Conservation (phyloP, 164 flowering plant species). For the Tinospora cordifolia region DNA sequence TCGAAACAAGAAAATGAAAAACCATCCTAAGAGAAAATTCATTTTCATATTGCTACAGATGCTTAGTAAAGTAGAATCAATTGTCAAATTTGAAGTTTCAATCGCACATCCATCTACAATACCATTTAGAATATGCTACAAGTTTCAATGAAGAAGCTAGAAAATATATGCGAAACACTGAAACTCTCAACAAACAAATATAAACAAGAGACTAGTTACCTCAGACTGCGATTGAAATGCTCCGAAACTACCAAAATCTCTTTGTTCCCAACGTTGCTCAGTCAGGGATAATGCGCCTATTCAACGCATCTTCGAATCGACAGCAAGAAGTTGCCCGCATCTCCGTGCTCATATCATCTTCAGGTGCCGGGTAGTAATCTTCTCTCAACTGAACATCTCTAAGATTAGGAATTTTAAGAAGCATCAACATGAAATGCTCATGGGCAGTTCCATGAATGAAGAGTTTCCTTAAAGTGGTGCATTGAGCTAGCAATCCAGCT, state of each 20-base stretch:
- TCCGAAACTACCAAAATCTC: neutral
- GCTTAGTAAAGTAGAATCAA: neutral
- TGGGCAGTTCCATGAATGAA: conserved; percentile 88
- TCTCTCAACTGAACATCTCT: conserved; percentile 86
- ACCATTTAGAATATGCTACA: neutral
- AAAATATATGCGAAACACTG: neutral
- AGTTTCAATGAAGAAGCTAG: neutral
- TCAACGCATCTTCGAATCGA: conserved; percentile 75
- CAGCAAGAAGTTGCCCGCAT: conserved; percentile 80
- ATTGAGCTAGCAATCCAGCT: conserved; percentile 57
- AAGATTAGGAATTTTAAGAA: conserved; percentile 46
- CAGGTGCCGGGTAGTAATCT: conserved; percentile 98
- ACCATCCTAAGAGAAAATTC: too few relatives aligned
- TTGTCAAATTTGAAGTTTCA: neutral
- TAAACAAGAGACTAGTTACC: neutral
- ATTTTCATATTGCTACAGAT: too few relatives aligned
- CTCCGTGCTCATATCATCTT: conserved; percentile 90
- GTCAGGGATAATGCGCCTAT: conserved; percentile 42
- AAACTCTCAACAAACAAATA: neutral
- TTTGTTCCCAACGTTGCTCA: too few relatives aligned
- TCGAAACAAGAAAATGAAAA: too few relatives aligned
- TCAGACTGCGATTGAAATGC: neutral
- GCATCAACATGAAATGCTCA: conserved; percentile 75
- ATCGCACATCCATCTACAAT: neutral
- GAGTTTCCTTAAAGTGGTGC: conserved; percentile 66